Base-by-base conservation (phyloP, 129 eudicot species). In the Deinandra increscens region DNA sequence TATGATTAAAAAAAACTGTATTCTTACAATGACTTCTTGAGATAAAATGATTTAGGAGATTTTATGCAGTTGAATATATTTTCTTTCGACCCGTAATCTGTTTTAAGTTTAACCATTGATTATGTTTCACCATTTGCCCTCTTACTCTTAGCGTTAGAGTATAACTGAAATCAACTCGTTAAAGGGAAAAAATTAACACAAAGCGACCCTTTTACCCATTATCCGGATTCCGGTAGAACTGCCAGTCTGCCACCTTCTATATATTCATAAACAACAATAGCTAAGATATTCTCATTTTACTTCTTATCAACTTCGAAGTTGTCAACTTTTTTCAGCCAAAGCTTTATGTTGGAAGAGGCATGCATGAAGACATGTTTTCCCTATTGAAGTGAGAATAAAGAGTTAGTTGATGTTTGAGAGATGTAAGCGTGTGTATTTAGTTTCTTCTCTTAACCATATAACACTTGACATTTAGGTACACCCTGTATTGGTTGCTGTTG, bases 311-410 rank as follows among this genome's bases (percentile, higher is more conserved):
- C 54, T 53, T 58, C 15, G 37, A 66, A 70, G 68, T 41, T 68
- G 72, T 67, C 19, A 11, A 67, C 37, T 74, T 50, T 71, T 76
- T 69, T 80, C 96, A 94, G 99, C 99, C 99, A 45, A 90, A 94
- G 83, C 85, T 90, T 46, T 94, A 87, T 79, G 88, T 94, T 64
- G 97, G 97, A 81, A 83, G 97, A 81, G 99, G 99, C 71, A 94
- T 94, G 99, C 99, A 94, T 48, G 99, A 94, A 77, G 99, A 84
- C 81, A 87, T 88, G 88, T 79, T 94, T 62, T 83, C 99, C 44
- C 96, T 94, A 62, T 64, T 90, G 66, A 94, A 90, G 99, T 94
- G 81, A 83, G 99, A 55, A 73, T 62, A n/a, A 38, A 49, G 29
- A 64, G n/a, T 39, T 34, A 46, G 44, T 56, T 38, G 62, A 69